Evolutionary conservation across 208 protist genomes (phyloP), one percentile per base, ranked within the genome.

Genomic region (Leishmania turanica): DNA sequence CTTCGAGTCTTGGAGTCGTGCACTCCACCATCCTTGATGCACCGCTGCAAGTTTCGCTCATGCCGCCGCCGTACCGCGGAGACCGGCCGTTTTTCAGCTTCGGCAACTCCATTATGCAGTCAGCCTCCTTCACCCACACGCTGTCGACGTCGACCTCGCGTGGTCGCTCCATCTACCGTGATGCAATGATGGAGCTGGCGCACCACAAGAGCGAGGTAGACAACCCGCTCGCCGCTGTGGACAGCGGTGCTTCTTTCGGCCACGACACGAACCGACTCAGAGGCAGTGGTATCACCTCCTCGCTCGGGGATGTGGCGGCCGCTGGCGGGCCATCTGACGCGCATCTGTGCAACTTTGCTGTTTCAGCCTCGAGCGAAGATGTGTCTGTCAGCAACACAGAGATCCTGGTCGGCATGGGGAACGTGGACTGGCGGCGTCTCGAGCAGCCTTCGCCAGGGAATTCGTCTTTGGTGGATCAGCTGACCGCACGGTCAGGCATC

Each of bases 1-100:
- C 83, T 15, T 37, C 47, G 19, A 58, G 9, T 2, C 17, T 49
- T 24, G 79, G 51, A 17, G 73, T 69, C 27, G 49, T 56, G 37
- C 83, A 86, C 51, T 81, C 82, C 31, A 56, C 82, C 68, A 86
- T 86, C 65, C 82, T 87, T 9, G 79, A 87, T 62, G 83, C 83
- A 58, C 83, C 83, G n/a, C 70, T 87, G 60, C 83, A 87, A 75
- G 51, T 74, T 51, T 75, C 83, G 15, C 75, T 87, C 66, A 77
- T 80, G 56, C 83, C 83, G 7, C 83, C 83, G 49, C 66, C 79
- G 31, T 54, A 40, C 70, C 49, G 60, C 47, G 69, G 77, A 37
- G 78, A 80, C 27, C 64, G 76, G 78, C 75, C 79, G 0, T 49
- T 76, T 42, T 87, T 78, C 69, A 80, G 82, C 66, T 86, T 87